Percentiles rank a stretch among this genome's conserved stretches.
Conservation (phyloP, 2,329 filamentous ascomycete species). For the Aspergillus eucalypticola region DNA sequence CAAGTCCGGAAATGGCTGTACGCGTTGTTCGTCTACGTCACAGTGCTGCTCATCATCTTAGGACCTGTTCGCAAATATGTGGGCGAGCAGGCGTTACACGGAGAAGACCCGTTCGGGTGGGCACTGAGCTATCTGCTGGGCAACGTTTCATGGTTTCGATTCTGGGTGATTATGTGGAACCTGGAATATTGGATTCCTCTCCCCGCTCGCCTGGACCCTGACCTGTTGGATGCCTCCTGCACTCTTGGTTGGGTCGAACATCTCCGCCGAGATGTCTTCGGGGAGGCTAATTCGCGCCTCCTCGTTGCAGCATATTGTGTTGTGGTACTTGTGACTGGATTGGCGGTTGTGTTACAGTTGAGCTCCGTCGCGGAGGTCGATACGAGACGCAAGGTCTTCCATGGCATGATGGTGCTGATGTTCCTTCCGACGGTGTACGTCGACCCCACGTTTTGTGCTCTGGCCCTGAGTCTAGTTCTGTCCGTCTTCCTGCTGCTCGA, state of each 20-base stretch:
- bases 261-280: conserved; percentile 64
- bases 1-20: conserved; percentile 78
- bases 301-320: conserved; percentile 73
- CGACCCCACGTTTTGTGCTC: conserved; percentile 78
- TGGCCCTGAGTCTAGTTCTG: conserved; percentile 78
- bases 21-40: conserved; percentile 72
- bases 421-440: conserved; percentile 83
- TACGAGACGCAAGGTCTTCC: conserved; percentile 93
- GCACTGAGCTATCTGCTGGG: conserved; percentile 86
- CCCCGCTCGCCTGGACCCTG: conserved; percentile 49
- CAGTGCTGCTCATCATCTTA: conserved; percentile 67
- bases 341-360: conserved; percentile 72
- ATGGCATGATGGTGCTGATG: conserved; percentile 98
- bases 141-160: conserved; percentile 70
- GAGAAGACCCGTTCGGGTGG: conserved; percentile 86
- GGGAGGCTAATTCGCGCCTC: conserved; percentile 79
- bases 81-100: conserved; percentile 63
- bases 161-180: conserved; percentile 67
- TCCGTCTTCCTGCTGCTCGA: conserved; percentile 86
- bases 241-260: conserved; percentile 63
- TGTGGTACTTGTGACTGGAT: conserved; percentile 66
- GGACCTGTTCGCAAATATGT: conserved; percentile 72
- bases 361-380: conserved; percentile 84
- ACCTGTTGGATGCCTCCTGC: conserved; percentile 43
- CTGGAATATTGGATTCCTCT: conserved; percentile 76